Percentiles rank a stretch among this genome's conserved stretches.
phyloP scores from a whole-genome alignment of 257 asterid genomes.

The Verbascum thapsus region DNA sequence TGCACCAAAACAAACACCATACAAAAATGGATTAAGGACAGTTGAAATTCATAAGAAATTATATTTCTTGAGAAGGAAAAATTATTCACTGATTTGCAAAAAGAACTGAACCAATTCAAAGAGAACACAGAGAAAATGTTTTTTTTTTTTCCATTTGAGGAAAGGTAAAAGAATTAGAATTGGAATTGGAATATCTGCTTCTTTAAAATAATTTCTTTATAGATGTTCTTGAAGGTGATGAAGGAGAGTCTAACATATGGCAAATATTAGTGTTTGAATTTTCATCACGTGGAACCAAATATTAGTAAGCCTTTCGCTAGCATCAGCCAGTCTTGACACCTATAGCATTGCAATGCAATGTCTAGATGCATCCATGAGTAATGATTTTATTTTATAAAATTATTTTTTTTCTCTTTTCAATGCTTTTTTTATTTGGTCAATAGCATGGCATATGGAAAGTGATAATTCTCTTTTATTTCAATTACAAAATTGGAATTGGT shows the following conservation, averaged over 20 bases:
- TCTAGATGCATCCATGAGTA: background rate
- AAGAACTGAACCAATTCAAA: background rate
- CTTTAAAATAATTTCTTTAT: background rate
- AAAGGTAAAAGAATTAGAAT: constrained; percentile 1
- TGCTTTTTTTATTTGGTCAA: no score
- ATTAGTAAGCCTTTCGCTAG: background rate
- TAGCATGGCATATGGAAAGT: no score
- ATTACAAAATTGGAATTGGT: no score
- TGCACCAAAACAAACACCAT: background rate
- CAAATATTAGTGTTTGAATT: background rate
- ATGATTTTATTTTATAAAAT: no score
- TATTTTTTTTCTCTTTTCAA: no score
- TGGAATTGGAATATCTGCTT: background rate
- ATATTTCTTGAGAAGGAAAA: background rate
- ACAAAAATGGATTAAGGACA: no score
- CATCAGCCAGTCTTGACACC: background rate
- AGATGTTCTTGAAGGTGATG: background rate
- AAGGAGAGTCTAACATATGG: background rate
- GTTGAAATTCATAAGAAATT: no score
- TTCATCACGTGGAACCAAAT: background rate
- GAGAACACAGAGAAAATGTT: background rate
- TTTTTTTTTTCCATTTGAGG: background rate
- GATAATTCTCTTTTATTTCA: no score
- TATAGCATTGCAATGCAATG: background rate
- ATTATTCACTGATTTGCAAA: background rate